Percentiles rank a stretch among this genome's conserved stretches.
Conservation (phyloP, 192 early-diverging fungal species). For the Podila horticola region DNA sequence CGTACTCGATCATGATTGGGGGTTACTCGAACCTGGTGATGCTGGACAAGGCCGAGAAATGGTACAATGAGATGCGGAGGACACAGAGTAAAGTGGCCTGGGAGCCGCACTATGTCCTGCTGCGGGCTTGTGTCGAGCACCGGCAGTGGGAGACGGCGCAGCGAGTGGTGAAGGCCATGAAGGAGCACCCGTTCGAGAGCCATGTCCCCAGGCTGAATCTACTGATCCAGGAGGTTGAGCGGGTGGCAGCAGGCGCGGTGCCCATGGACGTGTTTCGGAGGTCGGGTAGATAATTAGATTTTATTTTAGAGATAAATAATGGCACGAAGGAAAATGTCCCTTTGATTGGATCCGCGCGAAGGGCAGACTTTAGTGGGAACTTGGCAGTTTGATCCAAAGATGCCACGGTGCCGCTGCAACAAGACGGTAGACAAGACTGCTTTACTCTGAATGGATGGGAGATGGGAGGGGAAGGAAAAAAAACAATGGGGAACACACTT, state of each 20-base stretch:
- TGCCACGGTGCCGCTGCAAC: no score
- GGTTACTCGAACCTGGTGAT: constrained; percentile 28
- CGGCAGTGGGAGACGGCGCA: constrained; percentile 17
- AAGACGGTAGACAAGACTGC: no score
- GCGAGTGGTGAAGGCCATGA: constrained; percentile 20
- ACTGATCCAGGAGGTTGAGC: constrained; percentile 19
- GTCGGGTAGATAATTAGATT: no score
- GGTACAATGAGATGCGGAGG: constrained; percentile 18
- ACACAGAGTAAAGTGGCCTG: not conserved
- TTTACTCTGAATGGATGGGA: no score
- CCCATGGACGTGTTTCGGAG: not conserved
- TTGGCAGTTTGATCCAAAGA: no score
- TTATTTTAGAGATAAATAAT: no score
- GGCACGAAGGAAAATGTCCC: no score
- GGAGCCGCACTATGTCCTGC: constrained; percentile 20
- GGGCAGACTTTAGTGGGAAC: no score
- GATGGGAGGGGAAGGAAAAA: no score
- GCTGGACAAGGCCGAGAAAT: constrained; percentile 36
- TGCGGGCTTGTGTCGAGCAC: constrained; percentile 27
- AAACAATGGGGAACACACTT: no score
- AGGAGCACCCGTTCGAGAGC: constrained; percentile 12
- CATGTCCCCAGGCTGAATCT: constrained; percentile 17
- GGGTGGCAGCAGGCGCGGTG: not conserved
- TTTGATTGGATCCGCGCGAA: no score
- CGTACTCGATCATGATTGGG: constrained; percentile 38